Evolutionary conservation across 2,329 filamentous ascomycete species (phyloP).

Genomic region (Colletotrichum navitas): DNA sequence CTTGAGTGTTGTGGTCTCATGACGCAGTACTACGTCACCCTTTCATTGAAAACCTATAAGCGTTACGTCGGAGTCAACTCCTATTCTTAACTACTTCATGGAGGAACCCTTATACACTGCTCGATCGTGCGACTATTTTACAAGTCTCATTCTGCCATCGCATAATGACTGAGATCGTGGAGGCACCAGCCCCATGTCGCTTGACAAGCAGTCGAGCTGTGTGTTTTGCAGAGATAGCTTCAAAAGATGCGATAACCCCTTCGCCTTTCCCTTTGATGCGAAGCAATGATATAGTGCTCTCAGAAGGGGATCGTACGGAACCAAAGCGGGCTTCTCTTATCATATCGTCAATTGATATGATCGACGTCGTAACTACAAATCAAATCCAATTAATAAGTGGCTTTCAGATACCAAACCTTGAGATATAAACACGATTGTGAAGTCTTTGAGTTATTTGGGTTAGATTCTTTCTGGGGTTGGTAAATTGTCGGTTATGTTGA

Average conservation of each 20-base stretch:
- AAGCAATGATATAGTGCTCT: constrained; percentile 44
- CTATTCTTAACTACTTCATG: too few relatives aligned
- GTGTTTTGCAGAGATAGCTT: constrained; percentile 44
- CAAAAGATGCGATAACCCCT: constrained; percentile 43
- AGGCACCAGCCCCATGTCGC: constrained; percentile 7
- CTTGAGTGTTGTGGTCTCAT: constrained; percentile 4
- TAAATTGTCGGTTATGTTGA: constrained; percentile 42
- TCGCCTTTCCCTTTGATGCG: constrained; percentile 48
- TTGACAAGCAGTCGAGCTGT: constrained; percentile 16
- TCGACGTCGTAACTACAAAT: constrained; percentile 47
- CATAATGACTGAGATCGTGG: constrained; percentile 21
- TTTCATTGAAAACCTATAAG: background rate
- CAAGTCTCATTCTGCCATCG: constrained; percentile 44
- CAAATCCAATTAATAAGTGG: background rate
- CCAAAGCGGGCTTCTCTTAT: constrained; percentile 44
- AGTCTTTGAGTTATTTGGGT: constrained; percentile 37
- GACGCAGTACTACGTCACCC: constrained; percentile 8
- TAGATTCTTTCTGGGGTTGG: constrained; percentile 45
- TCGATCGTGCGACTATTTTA: constrained; percentile 27
- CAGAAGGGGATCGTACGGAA: constrained; percentile 44
- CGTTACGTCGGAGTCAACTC: background rate
- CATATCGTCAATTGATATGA: constrained; percentile 41
- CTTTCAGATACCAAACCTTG: constrained; percentile 38
- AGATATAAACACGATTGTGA: constrained; percentile 47
- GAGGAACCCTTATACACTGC: too few relatives aligned